phyloP scores from a whole-genome alignment of 2,329 filamentous ascomycete genomes.

The Cryphonectria carpinicola region DNA sequence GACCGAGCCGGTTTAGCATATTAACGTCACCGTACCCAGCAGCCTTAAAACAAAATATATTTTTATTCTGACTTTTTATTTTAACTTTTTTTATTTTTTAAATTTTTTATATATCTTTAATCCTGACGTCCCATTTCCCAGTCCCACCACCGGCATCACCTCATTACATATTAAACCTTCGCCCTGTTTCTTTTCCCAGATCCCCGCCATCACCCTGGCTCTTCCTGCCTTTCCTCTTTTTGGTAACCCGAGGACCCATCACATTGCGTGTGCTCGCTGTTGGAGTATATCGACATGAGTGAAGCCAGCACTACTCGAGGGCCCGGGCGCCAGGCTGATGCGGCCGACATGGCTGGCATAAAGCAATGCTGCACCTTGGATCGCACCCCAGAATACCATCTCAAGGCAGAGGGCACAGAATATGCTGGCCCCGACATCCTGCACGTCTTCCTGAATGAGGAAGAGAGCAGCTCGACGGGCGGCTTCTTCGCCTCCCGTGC shows the following conservation, averaged over 20 bases:
- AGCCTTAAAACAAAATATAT: neutral
- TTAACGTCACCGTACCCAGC: neutral
- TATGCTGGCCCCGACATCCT: conserved; percentile 25
- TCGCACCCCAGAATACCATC: neutral
- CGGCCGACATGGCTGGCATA: neutral
- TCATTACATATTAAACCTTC: neutral
- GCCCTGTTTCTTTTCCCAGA: neutral
- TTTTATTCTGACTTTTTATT: neutral
- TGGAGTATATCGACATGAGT: neutral
- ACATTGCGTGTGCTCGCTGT: neutral
- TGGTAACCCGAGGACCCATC: neutral
- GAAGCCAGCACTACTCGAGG: neutral
- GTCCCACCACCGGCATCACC: neutral
- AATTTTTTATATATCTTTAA: neutral
- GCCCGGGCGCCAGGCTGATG: neutral
- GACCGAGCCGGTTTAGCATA: neutral
- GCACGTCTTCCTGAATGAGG: conserved; percentile 21
- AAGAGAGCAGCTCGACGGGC: neutral
- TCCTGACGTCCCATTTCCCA: neutral
- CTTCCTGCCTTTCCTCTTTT: neutral
- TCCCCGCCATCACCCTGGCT: neutral
- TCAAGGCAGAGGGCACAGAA: neutral
- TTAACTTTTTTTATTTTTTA: neutral
- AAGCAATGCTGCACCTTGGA: neutral
- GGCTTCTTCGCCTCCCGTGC: neutral